Base-by-base conservation (phyloP, 768 basidiomycete genomes). In the Boletus insuetus region DNA sequence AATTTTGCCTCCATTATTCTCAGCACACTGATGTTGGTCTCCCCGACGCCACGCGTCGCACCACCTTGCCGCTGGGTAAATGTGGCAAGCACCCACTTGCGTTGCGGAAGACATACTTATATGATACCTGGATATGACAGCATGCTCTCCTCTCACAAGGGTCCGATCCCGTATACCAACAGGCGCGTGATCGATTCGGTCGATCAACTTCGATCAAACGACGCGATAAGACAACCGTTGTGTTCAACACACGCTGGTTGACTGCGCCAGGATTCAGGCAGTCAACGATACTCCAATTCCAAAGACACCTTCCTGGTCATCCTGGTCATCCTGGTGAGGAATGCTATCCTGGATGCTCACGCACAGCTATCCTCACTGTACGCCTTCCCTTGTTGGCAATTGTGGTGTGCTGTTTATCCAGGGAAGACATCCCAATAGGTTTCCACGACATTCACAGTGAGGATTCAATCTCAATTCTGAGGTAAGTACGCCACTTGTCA, bases 361-460 rank as follows among this genome's bases (percentile, higher is more conserved):
- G 2, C n/a, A 2, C 11, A 1, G 11, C n/a, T 58, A 5, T 45
- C 20, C 3, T 13, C 54, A 17, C 22, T 56, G 54, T 47, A 35
- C 8, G 54, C 43, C 34, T 34, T 34, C 11, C 35, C 16, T 6
- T 7, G 7, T 46, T n/a, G 13, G 14, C 9, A 4, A 12, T 10
- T 4, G 3, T 20, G 26, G 40, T 20, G 11, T 32, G 2, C 38
- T n/a, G 38, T n/a, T 39, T 2, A 34, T 39, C 14, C 14, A 39
- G 54, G 17, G 54, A 58, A 14, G 49, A 51, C 2, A 16, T 51
- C 14, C 45, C 56, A 2, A 52, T 57, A n/a, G 43, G 9, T 37
- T 58, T 34, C 56, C 56, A 14, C 47, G 53, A 8, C 53, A 58
- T 42, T 31, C 40, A 26, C 44, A 50, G 53, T 7, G 56, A 44